Conservation (phyloP, 352 stramenopile genomes). For the Phytophthora vignae region DNA sequence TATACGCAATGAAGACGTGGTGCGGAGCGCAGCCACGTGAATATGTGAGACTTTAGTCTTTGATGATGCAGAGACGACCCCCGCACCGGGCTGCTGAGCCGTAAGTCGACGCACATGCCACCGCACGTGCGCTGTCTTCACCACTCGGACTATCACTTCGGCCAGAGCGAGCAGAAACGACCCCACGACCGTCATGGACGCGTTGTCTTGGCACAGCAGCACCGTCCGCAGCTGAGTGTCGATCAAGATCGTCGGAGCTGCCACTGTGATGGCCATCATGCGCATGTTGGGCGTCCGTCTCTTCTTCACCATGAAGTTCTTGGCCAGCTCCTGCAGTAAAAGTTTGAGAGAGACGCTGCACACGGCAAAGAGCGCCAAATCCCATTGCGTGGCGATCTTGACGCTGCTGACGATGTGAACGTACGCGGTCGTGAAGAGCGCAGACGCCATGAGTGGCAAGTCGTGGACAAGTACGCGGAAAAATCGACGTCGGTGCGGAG, state of each 20-base stretch:
- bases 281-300: conserved; percentile 16
- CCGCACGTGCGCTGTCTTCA: conserved; percentile 32
- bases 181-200: conserved; percentile 21
- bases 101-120: conserved; percentile 11
- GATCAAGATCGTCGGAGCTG: conserved; percentile 34
- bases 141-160: conserved; percentile 37
- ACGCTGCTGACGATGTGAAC: conserved; percentile 28
- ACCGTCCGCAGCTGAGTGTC: conserved; percentile 38
- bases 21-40: background rate
- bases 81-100: background rate
- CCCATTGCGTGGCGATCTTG: conserved; percentile 13
- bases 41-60: background rate
- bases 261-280: conserved; percentile 26
- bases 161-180: conserved; percentile 36
- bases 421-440: conserved; percentile 30
- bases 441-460: conserved; percentile 24
- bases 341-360: conserved; percentile 25
- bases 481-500: conserved; percentile 6
- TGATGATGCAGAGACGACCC: background rate
- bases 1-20: conserved; percentile 1
- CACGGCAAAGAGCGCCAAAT: conserved; percentile 16
- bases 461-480: conserved; percentile 26
- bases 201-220: conserved; percentile 24
- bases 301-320: conserved; percentile 19
- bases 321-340: conserved; percentile 29